Base-by-base conservation (phyloP, 2,329 filamentous ascomycete genomes). In the Venturia nashicola region DNA sequence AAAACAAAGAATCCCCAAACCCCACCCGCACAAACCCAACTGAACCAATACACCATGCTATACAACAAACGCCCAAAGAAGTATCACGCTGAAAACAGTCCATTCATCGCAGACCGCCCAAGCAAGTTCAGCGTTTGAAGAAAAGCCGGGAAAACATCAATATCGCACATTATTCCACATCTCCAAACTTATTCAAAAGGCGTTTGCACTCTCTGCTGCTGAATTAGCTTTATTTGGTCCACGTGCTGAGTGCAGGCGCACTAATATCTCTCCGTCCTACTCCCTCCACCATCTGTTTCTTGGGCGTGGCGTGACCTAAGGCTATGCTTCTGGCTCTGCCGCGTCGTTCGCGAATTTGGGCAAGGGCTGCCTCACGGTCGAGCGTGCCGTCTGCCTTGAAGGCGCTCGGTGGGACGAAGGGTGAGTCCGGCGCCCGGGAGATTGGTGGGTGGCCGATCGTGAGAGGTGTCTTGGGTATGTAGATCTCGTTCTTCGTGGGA, bases 311-410 rank as follows among this genome's bases (percentile, higher is more conserved):
- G 6, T 83, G 81, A 2, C 83, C 84, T 62, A 84, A 80, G 5
- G 85, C 85, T 65, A 87, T 83, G 72, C 86, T 90, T 68, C 85
- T 81, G 64, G 89, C 87, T 57, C 89, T 79, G 7, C 87, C 88
- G 62, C 89, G 78, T 36, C 89, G 80, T 75, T 90, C 86, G 62
- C 86, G 82, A 68, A 93, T 92, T 72, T 87, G 85, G 64, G 87
- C 87, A 18, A 93, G 80, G 3, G 89, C 89, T 73, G 91, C 81
- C 72, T 91, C 89, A 63, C 89, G 81, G 63, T 80, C 78, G 64
- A 81, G 69, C n/a, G 65, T 18, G 71, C 72, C 12, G 73, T 68
- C 59, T 71, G 71, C 65, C 74, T 76, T 65, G 71, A 9, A 75
- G 65, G 3, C 71, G 23, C 32, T 62, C 5, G 61, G 18, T 32